Base-by-base conservation (phyloP, 2,329 filamentous ascomycete genomes). In the Teratosphaeria epicoccoides region DNA sequence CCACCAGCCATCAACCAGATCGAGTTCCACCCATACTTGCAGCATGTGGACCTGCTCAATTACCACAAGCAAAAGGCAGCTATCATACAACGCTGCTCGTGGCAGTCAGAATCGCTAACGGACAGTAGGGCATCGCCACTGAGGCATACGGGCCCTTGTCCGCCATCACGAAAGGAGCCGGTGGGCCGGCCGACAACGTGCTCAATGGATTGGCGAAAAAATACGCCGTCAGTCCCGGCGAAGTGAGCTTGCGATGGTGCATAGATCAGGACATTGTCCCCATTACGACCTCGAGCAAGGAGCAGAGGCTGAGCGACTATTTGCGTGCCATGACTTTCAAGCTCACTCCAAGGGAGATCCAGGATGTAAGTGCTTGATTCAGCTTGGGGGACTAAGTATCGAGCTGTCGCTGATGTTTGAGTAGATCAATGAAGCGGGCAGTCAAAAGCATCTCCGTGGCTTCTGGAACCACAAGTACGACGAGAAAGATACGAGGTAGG, bases 21-120 rank as follows among this genome's bases (percentile, higher is more conserved):
- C 56, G 83, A 86, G 65, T 80, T 80, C 49, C 82, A 86, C 65
- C 81, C 83, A 1, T 84, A 83, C 60, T 73, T 86, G 10, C 83
- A 84, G 63, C 83, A 80, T 63, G 69, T 70, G 1, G 71, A 77
- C 17, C 68, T 87, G 24, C 66, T 83, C 6, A 70, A 75, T 12
- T 81, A 76, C 66, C 71, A 75, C 66, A 73, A 71, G 61, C 59
- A 70, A 52, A 59, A 63, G 50, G 61, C 58, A 52, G 9, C 23
- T 25, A 11, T 12, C 9, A 20, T 7, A 4, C 4, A 23, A 48
- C 3, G 20, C 24, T 12, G 4, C 6, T 12, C 46, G 24, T 5
- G 29, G 24, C 22, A 20, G n/a, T 6, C 45, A 11, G 25, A 23
- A 20, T 43, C 25, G 17, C 45, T 53, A 20, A 55, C 37, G 9